Conservation (phyloP, 805 yeast genomes). For the Saccharomyces mikatae region DNA sequence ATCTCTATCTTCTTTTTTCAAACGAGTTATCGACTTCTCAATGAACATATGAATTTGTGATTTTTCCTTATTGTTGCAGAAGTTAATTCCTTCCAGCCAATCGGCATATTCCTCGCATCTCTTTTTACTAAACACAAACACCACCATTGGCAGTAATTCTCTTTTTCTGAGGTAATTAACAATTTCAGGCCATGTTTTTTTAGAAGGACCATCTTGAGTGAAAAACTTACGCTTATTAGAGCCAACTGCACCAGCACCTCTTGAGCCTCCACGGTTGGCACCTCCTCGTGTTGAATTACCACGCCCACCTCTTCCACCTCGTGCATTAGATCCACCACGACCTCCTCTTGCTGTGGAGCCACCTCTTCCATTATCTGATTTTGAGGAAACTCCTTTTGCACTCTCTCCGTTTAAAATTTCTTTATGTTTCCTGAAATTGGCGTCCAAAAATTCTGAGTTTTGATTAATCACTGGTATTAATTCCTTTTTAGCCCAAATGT, state of each 20-base stretch:
- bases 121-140: slow-evolving; percentile 89
- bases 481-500: slow-evolving; percentile 71
- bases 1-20: slow-evolving; percentile 85
- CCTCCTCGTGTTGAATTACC: slow-evolving; percentile 27
- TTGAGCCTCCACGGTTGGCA: slow-evolving; percentile 29
- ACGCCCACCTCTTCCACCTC: slow-evolving; percentile 21
- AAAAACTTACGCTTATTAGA: slow-evolving; percentile 31
- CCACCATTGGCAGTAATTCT: slow-evolving; percentile 79
- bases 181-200: slow-evolving; percentile 67
- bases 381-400: slow-evolving; percentile 15
- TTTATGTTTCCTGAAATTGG: slow-evolving; percentile 54
- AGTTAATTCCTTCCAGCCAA: slow-evolving; percentile 62
- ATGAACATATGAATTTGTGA: slow-evolving; percentile 91
- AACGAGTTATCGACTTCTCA: slow-evolving; percentile 78
- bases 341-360: slow-evolving; percentile 20
- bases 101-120: slow-evolving; percentile 91
- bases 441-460: slow-evolving; percentile 57
- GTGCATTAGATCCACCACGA: slow-evolving; percentile 20
- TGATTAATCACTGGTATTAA: slow-evolving; percentile 68
- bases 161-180: slow-evolving; percentile 62
- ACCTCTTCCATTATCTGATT: slow-evolving; percentile 21
- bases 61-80: slow-evolving; percentile 75
- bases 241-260: slow-evolving; percentile 36
- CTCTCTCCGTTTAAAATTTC: slow-evolving; percentile 40
- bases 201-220: slow-evolving; percentile 61